Conservation (phyloP, 2,329 filamentous ascomycete genomes). For the Teratosphaeria nubilosa region DNA sequence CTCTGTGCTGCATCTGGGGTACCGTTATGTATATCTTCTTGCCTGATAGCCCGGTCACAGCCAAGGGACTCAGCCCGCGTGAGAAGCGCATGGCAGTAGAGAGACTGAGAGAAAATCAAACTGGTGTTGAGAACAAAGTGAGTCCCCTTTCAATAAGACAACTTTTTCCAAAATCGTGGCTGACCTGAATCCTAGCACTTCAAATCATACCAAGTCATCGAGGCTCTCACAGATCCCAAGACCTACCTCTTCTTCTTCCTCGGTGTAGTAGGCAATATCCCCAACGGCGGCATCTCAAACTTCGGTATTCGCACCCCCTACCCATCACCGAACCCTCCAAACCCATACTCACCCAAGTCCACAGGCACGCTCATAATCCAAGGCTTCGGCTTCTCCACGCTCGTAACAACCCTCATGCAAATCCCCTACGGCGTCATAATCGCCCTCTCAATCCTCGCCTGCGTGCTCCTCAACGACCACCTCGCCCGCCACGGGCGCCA, state of each 20-base stretch:
- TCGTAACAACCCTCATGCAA: constrained; percentile 45
- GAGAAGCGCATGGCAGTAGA: constrained; percentile 48
- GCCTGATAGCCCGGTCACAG: constrained; percentile 41
- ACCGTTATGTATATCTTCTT: constrained; percentile 38
- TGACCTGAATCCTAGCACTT: constrained; percentile 41
- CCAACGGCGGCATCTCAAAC: constrained; percentile 49
- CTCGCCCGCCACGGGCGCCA: constrained; percentile 15
- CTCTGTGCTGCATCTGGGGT: constrained; percentile 50
- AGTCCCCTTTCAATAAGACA: constrained; percentile 30
- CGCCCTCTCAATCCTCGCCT: constrained; percentile 40
- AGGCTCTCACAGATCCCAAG: constrained; percentile 50
- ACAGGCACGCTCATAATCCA: constrained; percentile 47
- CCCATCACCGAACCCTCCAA: too few species aligned
- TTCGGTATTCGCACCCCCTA: constrained; percentile 30
- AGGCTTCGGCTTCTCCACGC: constrained; percentile 46
- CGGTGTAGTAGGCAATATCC: constrained; percentile 41
- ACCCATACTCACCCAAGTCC: too few species aligned
- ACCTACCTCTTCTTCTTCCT: constrained; percentile 48
- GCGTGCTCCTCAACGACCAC: constrained; percentile 40
- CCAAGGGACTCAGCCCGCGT: constrained; percentile 40
- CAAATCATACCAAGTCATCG: constrained; percentile 45
- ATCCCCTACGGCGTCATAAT: constrained; percentile 43
- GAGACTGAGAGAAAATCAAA: constrained; percentile 47
- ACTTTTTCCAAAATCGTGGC: constrained; percentile 21
- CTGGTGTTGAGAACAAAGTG: constrained; percentile 44